Evolutionary conservation across 306 rosid species (phyloP), one percentile per base, ranked within the genome.

Genomic region (cucumber (Cucumis sativus)): DNA sequence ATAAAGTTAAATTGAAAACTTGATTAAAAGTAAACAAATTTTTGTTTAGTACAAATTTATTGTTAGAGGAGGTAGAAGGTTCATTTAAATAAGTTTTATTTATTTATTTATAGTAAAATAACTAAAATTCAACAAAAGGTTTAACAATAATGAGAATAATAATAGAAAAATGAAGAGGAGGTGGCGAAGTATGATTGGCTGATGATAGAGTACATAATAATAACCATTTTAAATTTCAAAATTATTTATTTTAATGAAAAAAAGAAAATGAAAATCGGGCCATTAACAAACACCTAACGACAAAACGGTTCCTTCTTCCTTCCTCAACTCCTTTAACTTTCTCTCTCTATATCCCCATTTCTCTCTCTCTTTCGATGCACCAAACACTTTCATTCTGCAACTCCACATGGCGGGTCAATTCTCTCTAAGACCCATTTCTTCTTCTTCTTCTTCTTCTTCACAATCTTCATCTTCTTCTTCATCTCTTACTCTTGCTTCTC

Each of bases 381-480:
- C 57, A 16, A 75, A 18, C 78, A 41, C 33, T 43, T 21, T 75
- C 37, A 49, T 17, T 54, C 83, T 70, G 68, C 79, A 76, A 70
- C 77, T 23, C 28, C 80, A 55, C 78, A 91, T 93, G 97, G 95
- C 97, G 85, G 91, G 96, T 89, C 88, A 80, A 11, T 74, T 80
- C 78, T 83, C 87, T 3, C 39, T 56, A 33, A 85, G 90, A 77
- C 84, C 87, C 80, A 49, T 83, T 66, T 67, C 77, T 1, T 71
- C 87, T 30, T 52, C 76, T 57, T 79, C 84, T 21, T 66, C 76
- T 5, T 82, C n/a, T 13, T 13, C 51, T 45, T 25, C 25, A 23
- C 25, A 23, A 23, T 23, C 25, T 23, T 23, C 21, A 6, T 74
- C 84, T 1, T 56, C 85, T 0, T 79, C 85, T 57, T 83, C 87